A percentile compares a stretch with the other conserved stretches of the same genome.
phyloP scores from a whole-genome alignment of 768 basidiomycete genomes.

The Mycena leptocephala region DNA sequence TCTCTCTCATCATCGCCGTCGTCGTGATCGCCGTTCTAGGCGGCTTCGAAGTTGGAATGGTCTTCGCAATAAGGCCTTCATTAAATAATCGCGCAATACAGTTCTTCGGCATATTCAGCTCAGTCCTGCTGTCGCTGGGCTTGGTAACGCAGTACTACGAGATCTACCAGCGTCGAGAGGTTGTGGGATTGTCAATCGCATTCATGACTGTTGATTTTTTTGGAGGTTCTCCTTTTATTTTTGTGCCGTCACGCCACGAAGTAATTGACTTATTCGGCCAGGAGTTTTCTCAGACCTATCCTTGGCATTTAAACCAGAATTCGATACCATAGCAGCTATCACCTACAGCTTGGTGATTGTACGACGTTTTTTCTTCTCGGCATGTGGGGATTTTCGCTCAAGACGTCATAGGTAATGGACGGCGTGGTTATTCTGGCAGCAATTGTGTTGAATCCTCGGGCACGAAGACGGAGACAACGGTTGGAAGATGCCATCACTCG shows the following conservation, averaged over 20 bases:
- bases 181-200: constrained; percentile 77
- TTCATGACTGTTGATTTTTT: constrained; percentile 77
- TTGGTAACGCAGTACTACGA: constrained; percentile 80
- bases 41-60: constrained; percentile 72
- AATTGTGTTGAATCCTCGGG: constrained; percentile 75
- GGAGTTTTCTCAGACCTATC: constrained; percentile 81
- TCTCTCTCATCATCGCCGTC: constrained; percentile 55
- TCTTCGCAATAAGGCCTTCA: constrained; percentile 71
- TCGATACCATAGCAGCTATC: constrained; percentile 78
- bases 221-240: constrained; percentile 13
- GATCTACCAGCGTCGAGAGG: constrained; percentile 76
- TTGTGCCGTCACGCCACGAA: background rate
- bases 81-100: constrained; percentile 54
- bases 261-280: constrained; percentile 58
- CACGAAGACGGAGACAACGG: constrained; percentile 53
- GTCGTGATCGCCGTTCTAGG: constrained; percentile 62
- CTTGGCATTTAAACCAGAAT: constrained; percentile 73
- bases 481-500: constrained; percentile 14
- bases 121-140: constrained; percentile 68
- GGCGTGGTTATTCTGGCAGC: constrained; percentile 73
- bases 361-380: constrained; percentile 35
- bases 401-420: constrained; percentile 69
- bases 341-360: constrained; percentile 78
- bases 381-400: constrained; percentile 3
- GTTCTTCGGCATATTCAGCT: constrained; percentile 76